Base-by-base conservation (phyloP, 768 basidiomycete species). In the Mycena leptocephala region DNA sequence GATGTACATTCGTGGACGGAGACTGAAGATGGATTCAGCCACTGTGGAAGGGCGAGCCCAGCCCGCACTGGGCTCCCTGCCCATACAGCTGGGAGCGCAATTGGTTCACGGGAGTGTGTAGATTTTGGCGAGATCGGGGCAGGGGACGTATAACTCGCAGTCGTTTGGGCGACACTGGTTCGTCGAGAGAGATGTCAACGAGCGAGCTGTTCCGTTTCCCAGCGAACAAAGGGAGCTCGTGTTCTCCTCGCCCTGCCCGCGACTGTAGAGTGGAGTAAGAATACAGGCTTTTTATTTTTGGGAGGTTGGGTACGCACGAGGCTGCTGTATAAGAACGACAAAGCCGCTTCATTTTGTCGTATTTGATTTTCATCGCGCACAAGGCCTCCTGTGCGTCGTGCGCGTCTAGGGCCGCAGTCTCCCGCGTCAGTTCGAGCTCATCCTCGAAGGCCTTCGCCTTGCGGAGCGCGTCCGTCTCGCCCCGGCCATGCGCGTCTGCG, bases 401-500 rank as follows among this genome's bases (percentile, higher is more conserved):
- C 80, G 26, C 65, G 9, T 59, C 70, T 28, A 58, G 26, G 9
- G 55, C 69, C 33, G 28, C 37, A 5, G 37, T 9, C 13, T 56
- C 11, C 8, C 32, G 69, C 24, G 51, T n/a, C 20, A 41, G 28
- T 48, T 35, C 30, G 8, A 73, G 53, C 33, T 69, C 51, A 5
- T 33, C 51, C 32, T 37, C 32, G 2, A 71, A 48, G 11, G 48
- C 77, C 43, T 76, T 72, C 63, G 80, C 70, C n/a, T 79, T 56
- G 37, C 8, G 59, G 18, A 72, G 48, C 66, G 83, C 80, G 24
- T 77, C 67, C 18, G 75, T 77, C 74, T 86, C 87, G 43, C 82
- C 82, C 53, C 74, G n/a, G 76, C 80, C 65, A 33, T 87, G 86
- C 0, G 80, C 85, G 13, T 79, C 72, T 14, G 87, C 77, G 0